Evolutionary conservation across 1,284 basidiomycete species (phyloP).

Genomic region (Cryptococcus sp.): DNA sequence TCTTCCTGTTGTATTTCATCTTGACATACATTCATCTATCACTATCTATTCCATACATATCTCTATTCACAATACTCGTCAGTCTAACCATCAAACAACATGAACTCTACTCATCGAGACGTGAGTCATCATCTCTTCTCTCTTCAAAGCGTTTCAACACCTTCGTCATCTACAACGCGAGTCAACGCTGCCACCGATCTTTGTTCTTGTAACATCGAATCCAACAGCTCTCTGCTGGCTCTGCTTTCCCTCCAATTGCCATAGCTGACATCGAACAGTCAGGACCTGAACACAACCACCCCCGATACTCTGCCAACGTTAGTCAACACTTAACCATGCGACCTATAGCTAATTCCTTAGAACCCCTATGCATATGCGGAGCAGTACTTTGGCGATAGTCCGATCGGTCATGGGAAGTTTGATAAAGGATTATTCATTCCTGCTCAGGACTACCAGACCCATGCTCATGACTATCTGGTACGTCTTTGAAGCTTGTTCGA

Average conservation of each 20-base stretch:
- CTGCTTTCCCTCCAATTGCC: no score
- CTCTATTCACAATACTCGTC: not conserved
- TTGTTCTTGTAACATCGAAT: no score
- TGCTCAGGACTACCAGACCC: not conserved
- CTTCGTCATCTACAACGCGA: no score
- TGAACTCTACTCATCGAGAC: not conserved
- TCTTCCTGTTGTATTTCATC: not conserved
- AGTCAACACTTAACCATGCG: not conserved
- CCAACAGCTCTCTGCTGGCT: no score
- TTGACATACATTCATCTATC: not conserved
- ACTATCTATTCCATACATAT: not conserved
- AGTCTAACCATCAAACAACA: not conserved
- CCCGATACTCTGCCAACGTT: not conserved
- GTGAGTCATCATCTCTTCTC: not conserved
- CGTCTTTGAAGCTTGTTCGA: no score
- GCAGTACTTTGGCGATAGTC: not conserved
- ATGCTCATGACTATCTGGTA: no score
- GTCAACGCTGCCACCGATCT: no score
- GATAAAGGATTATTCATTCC: not conserved
- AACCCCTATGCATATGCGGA: not conserved
- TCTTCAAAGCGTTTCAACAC: not conserved
- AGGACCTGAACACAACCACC: not conserved
- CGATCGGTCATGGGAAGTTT: not conserved
- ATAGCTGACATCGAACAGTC: no score
- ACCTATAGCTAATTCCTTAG: not conserved